These are phyloP conservation scores for Lepidium campestre DNA, from an alignment of 441 rosid genomes.

Conservation along the genomic window DNA sequence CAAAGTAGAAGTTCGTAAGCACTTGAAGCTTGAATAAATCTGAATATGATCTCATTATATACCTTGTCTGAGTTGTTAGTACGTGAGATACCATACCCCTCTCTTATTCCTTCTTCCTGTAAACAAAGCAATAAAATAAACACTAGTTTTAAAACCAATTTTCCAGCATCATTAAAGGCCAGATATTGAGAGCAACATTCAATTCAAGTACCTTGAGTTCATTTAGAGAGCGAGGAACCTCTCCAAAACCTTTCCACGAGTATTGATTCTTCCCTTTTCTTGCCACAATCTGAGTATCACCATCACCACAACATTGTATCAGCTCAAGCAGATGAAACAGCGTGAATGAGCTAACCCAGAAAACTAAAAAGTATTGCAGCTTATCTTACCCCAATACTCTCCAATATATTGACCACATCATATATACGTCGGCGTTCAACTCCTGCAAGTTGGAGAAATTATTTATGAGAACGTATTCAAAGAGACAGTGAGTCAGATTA, in stretches of 20 bases:
- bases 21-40: neutral
- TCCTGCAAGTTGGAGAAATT: conserved; percentile 37
- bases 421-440: conserved; percentile 88
- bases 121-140: conserved; percentile 1
- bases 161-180: neutral
- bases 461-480: neutral
- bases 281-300: conserved; percentile 46
- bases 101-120: conserved; percentile 18
- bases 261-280: conserved; percentile 76
- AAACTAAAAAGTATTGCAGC: neutral
- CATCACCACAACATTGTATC: neutral
- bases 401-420: conserved; percentile 83
- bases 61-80: conserved; percentile 15
- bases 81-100: neutral
- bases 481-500: neutral
- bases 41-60: neutral
- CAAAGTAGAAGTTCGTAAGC: neutral
- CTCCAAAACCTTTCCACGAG: conserved; percentile 80
- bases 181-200: neutral
- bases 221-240: conserved; percentile 49
- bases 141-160: neutral
- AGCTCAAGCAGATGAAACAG: neutral
- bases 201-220: conserved; percentile 48
- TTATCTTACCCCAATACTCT: conserved; percentile 67
- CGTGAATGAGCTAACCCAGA: too few relatives aligned